A percentile compares a stretch with the other conserved stretches of the same genome.
Evolutionary conservation across 1,139 yeast genomes (phyloP).

Genomic region (Geotrichum phurueaensis): DNA sequence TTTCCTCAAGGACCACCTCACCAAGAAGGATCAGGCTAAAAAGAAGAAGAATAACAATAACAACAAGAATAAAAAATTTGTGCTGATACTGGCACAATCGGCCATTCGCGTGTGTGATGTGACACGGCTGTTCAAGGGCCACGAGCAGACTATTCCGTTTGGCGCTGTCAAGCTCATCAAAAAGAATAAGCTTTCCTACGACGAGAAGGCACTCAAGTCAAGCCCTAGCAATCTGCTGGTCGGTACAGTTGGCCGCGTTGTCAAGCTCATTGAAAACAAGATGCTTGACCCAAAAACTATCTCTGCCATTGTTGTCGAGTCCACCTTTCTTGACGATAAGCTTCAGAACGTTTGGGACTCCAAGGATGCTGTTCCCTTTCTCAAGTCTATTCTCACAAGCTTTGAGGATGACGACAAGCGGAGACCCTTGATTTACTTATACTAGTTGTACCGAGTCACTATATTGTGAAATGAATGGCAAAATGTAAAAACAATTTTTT

Average conservation of each 20-base stretch:
- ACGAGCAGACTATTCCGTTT: slow-evolving; percentile 33
- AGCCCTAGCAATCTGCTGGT: slow-evolving; percentile 53
- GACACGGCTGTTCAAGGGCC: slow-evolving; percentile 41
- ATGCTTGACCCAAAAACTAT: slow-evolving; percentile 34
- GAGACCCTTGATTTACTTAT: slow-evolving; percentile 24
- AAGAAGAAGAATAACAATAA: slow-evolving; percentile 7
- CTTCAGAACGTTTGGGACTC: slow-evolving; percentile 59
- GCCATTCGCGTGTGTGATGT: slow-evolving; percentile 72
- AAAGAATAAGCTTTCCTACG: slow-evolving; percentile 59
- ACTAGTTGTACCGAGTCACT: slow-evolving; percentile 1
- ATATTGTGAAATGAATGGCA: no score
- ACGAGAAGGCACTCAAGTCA: slow-evolving; percentile 46
- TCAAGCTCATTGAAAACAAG: slow-evolving; percentile 44
- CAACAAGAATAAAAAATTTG: slow-evolving; percentile 34
- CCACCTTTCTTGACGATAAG: slow-evolving; percentile 58
- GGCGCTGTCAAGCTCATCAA: slow-evolving; percentile 60
- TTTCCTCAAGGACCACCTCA: background rate
- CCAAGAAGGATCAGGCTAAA: background rate
- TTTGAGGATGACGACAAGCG: slow-evolving; percentile 9
- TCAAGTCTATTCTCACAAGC: slow-evolving; percentile 18
- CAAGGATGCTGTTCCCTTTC: slow-evolving; percentile 30
- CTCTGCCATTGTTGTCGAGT: slow-evolving; percentile 51
- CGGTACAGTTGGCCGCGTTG: slow-evolving; percentile 58
- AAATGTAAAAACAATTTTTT: background rate
- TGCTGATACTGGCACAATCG: slow-evolving; percentile 59